These are phyloP conservation scores for Dorcoceras hygrometricum DNA, from an alignment of 257 asterid genomes.

Conservation along the genomic window DNA sequence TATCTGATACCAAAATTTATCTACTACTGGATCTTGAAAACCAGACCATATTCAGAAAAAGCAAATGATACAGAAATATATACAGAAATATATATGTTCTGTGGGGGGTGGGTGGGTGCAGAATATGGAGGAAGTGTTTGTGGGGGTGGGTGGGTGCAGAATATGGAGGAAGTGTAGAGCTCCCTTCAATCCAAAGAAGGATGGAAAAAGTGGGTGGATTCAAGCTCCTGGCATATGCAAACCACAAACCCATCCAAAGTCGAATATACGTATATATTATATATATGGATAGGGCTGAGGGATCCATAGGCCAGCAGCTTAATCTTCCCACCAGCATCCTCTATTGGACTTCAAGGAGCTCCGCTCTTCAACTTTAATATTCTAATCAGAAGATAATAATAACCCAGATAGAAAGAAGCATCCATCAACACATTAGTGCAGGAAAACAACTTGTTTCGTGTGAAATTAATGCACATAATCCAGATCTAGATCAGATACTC, in stretches of 20 bases:
- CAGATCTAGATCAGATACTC: not conserved
- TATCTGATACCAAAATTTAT: too few relatives aligned
- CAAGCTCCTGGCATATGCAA: constrained; percentile 57
- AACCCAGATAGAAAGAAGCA: not conserved
- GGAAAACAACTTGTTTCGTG: not conserved
- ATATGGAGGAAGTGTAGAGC: constrained; percentile 48
- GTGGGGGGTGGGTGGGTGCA: too few relatives aligned
- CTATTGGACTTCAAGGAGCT: constrained; percentile 28
- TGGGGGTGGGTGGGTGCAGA: too few relatives aligned
- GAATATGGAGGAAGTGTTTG: too few relatives aligned
- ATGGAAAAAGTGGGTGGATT: constrained; percentile 33
- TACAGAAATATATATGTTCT: too few relatives aligned
- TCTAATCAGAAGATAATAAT: not conserved
- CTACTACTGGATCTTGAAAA: too few relatives aligned
- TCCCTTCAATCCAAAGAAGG: constrained; percentile 64
- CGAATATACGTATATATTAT: not conserved
- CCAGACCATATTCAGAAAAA: too few relatives aligned
- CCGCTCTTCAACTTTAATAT: not conserved
- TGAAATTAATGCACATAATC: not conserved
- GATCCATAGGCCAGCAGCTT: constrained; percentile 62
- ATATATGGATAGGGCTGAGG: constrained; percentile 52
- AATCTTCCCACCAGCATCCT: constrained; percentile 16
- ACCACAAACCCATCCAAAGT: constrained; percentile 47
- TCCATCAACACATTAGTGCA: not conserved
- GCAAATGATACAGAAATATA: too few relatives aligned